Evolutionary conservation across 345 rosid genomes (phyloP).

Genomic region (Raphanus sativus): DNA sequence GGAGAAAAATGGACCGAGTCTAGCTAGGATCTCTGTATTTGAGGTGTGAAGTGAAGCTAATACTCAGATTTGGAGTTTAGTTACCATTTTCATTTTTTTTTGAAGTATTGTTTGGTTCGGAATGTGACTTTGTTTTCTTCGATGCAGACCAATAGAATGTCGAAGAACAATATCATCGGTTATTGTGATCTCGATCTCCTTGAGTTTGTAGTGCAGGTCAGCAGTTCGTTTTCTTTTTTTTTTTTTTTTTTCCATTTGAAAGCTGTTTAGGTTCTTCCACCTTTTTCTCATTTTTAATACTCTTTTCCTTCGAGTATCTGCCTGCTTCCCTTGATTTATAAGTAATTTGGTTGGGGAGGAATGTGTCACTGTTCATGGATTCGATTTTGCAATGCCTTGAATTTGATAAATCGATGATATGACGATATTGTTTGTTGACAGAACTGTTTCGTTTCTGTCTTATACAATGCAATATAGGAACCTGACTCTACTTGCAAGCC

Average conservation of each 20-base stretch:
- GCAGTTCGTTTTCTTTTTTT: constrained; percentile 7
- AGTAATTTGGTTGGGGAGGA: too few species aligned
- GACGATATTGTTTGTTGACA: not conserved
- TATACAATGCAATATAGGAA: constrained; percentile 49
- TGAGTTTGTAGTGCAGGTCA: constrained; percentile 64
- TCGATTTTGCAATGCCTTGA: not conserved
- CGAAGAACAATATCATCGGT: constrained; percentile 75
- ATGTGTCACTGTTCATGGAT: not conserved
- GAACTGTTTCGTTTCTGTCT: not conserved
- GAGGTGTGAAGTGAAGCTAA: constrained; percentile 54
- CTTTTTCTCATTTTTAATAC: not conserved
- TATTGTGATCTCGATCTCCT: constrained; percentile 82
- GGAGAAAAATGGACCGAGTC: constrained; percentile 79
- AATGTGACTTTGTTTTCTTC: constrained; percentile 9
- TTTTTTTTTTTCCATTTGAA: not conserved
- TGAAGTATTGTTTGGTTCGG: not conserved
- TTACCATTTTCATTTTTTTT: not conserved
- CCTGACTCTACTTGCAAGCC: constrained; percentile 46
- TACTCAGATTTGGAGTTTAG: not conserved
- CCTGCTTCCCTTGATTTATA: too few species aligned
- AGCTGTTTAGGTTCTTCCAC: constrained; percentile 22
- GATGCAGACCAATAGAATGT: constrained; percentile 80
- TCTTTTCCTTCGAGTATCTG: not conserved
- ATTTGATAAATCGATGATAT: not conserved
- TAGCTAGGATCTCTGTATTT: constrained; percentile 80